Base-by-base conservation (phyloP, 495 filamentous ascomycete species). In the Neurospora sp. region DNA sequence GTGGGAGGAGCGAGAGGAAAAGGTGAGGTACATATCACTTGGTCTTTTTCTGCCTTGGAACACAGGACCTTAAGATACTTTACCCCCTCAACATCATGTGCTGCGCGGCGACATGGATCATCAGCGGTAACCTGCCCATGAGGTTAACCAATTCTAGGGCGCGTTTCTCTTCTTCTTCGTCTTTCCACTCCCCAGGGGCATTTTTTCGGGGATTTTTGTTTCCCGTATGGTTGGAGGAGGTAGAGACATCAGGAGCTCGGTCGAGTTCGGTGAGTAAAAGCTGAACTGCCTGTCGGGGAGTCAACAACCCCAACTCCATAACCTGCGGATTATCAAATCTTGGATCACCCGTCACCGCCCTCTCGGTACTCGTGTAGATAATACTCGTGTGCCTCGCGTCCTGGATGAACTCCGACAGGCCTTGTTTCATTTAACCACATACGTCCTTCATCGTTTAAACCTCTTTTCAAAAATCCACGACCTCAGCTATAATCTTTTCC, bases 31-130 rank as follows among this genome's bases (percentile, higher is more conserved):
- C n/a, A n/a, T n/a, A n/a, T n/a, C n/a, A n/a, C n/a, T n/a, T n/a
- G n/a, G n/a, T n/a, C n/a, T n/a, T n/a, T n/a, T n/a, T n/a, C n/a
- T n/a, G n/a, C n/a, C n/a, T n/a, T n/a, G n/a, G n/a, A n/a, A n/a
- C n/a, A n/a, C n/a, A n/a, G n/a, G n/a, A n/a, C n/a, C n/a, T n/a
- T n/a, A n/a, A n/a, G n/a, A n/a, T n/a, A n/a, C n/a, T n/a, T n/a
- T n/a, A n/a, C n/a, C n/a, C n/a, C n/a, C n/a, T n/a, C n/a, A n/a
- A n/a, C n/a, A n/a, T n/a, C n/a, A n/a, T n/a, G 35, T 92, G 89
- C 72, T 91, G 90, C 11, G 92, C 91, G 6, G 92, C 91, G 5
- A 92, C 90, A 76, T 94, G 91, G 46, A 96, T 94, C 69, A 92
- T 92, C 20, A 94, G 80, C 16, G 93, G 93, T 12, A 95, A 83